Evolutionary conservation across 1,284 basidiomycete species (phyloP).

Genomic region (Ceratobasidium sp.): DNA sequence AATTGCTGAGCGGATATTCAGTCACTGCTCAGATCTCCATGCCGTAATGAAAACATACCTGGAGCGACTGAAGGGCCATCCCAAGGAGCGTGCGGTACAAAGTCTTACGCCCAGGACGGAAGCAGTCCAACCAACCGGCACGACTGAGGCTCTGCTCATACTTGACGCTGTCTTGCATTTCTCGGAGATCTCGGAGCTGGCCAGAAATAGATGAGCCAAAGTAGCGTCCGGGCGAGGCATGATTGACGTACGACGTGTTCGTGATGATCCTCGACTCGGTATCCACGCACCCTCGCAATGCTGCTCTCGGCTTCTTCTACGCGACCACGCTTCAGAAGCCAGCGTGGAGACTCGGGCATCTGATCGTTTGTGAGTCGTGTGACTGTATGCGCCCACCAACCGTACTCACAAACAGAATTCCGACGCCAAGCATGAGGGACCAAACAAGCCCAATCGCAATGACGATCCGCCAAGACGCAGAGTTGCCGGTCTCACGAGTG

Average conservation of each 20-base stretch:
- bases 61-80: slow-evolving; percentile 74
- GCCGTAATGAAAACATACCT: slow-evolving; percentile 47
- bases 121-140: slow-evolving; percentile 59
- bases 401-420: slow-evolving; percentile 64
- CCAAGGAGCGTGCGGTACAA: slow-evolving; percentile 70
- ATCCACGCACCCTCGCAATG: slow-evolving; percentile 65
- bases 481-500: slow-evolving; percentile 48
- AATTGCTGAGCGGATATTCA: slow-evolving; percentile 56
- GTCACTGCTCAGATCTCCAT: background rate
- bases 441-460: slow-evolving; percentile 76
- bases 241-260: slow-evolving; percentile 57
- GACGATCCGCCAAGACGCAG: slow-evolving; percentile 70
- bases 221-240: slow-evolving; percentile 50
- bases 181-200: slow-evolving; percentile 57
- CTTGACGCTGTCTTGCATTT: slow-evolving; percentile 47
- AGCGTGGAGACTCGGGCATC: slow-evolving; percentile 77
- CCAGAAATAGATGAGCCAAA: background rate
- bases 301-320: slow-evolving; percentile 61
- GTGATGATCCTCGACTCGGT: slow-evolving; percentile 53
- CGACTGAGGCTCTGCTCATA: slow-evolving; percentile 43
- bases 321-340: slow-evolving; percentile 62
- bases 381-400: background rate
- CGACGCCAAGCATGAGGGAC: slow-evolving; percentile 68
- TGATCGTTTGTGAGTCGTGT: background rate
- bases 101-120: slow-evolving; percentile 60